Evolutionary conservation across 2,329 filamentous ascomycete species (phyloP), one percentile per base, ranked within the genome.

Genomic region (Aphanocladium album): DNA sequence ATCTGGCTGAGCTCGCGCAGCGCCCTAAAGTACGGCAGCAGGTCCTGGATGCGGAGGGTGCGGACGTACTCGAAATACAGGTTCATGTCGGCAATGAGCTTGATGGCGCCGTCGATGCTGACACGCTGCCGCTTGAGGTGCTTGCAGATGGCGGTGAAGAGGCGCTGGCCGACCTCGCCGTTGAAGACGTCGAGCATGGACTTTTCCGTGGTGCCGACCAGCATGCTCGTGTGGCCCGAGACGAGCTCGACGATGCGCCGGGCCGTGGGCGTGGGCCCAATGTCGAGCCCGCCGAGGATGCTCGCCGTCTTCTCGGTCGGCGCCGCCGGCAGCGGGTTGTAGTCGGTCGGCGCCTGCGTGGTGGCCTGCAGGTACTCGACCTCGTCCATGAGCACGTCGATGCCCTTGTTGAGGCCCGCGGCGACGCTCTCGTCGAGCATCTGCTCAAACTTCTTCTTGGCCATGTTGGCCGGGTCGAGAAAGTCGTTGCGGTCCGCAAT

Each of bases 141-240:
- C 77, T 99, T 99, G 82, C 93, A 97, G 55, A 99, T 81, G 19
- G 91, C 89, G 21, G 89, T 87, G 76, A 98, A 99, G 57, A 99
- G 83, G 27, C 95, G 89, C 64, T 97, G 83, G 0, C 95, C 95
- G 27, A 99, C 93, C 77, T 99, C 95, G 75, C 95, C 91, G 73
- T 96, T 97, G 81, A 99, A 99, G 16, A 99, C 95, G 71, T 99
- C 95, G 27, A 99, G 87, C 82, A 96, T 96, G 64, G 91, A 93
- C 79, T 99, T 99, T 72, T 99, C 95, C 1, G 93, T 98, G 71
- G 91, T 96, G 63, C 95, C 95, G 4, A 90, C 85, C 14, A 99
- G 82, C 91, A 99, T 97, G 70, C 84, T 86, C 1, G 93, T 98
- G 73, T 99, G 95, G 17, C 89, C 89, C 23, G 88, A 88, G 16